Conservation (phyloP, 768 basidiomycete genomes). For the Boletus subcaerulescens region DNA sequence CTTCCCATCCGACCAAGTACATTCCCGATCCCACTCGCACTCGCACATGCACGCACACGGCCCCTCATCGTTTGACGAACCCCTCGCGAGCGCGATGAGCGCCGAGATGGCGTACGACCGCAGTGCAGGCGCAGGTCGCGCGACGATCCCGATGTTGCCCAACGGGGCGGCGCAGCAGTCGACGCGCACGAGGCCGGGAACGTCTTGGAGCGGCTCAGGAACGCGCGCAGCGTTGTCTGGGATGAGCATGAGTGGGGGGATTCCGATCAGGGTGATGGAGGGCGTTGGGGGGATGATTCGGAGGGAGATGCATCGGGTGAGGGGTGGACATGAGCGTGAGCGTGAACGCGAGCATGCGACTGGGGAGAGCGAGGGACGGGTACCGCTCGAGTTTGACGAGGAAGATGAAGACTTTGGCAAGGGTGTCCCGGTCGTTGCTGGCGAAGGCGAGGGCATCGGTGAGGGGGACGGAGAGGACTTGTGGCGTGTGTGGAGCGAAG, state of each 20-base stretch:
- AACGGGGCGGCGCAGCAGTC: conserved; percentile 50
- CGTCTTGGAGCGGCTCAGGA: conserved; percentile 15
- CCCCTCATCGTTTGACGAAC: conserved; percentile 63
- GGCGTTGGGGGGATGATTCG: conserved; percentile 54
- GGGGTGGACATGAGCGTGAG: conserved; percentile 2
- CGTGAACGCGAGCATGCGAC: not conserved
- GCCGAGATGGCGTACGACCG: conserved; percentile 53
- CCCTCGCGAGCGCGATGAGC: conserved; percentile 69
- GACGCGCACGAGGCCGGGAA: not conserved
- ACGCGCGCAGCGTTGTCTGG: conserved; percentile 17
- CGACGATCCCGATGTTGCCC: conserved; percentile 70
- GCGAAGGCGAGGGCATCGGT: not conserved
- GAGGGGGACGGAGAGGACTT: conserved; percentile 17
- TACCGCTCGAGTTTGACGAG: conserved; percentile 59
- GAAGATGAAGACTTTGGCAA: conserved; percentile 61
- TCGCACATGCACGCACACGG: conserved; percentile 40
- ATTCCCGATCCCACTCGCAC: conserved; percentile 5
- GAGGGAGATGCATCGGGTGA: conserved; percentile 43
- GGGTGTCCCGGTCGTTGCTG: not conserved
- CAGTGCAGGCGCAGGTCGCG: conserved; percentile 35
- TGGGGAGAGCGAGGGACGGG: conserved; percentile 12
- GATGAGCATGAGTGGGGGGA: conserved; percentile 24
- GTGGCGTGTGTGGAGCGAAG: conserved; percentile 27
- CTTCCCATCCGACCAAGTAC: conserved; percentile 2
- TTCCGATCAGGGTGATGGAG: conserved; percentile 60